A percentile compares a stretch with the other conserved stretches of the same genome.
Conservation (phyloP, 768 basidiomycete genomes). For the Antrodiella citrinella region DNA sequence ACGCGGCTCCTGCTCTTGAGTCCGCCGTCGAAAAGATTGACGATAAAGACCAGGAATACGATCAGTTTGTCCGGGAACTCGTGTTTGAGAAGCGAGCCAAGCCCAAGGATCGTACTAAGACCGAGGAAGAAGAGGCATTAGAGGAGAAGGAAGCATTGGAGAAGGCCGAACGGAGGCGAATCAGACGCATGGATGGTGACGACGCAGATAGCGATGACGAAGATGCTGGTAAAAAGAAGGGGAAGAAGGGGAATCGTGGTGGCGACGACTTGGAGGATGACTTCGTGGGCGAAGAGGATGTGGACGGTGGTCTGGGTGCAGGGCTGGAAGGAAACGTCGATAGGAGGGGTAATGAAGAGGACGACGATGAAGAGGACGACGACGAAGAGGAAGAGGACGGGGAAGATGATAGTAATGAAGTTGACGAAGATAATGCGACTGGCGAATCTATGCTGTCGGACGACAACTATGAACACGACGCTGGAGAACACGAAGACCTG, state of each 20-base stretch:
- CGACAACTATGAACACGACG: slow-evolving; percentile 32
- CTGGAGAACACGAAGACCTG: slow-evolving; percentile 32
- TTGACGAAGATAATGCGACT: slow-evolving; percentile 26
- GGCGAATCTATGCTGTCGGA: slow-evolving; percentile 28
- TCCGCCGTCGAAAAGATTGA: background rate
- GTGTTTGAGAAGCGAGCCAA: slow-evolving; percentile 91
- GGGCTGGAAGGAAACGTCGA: slow-evolving; percentile 22
- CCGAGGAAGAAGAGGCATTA: slow-evolving; percentile 86
- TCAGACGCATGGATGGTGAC: slow-evolving; percentile 81
- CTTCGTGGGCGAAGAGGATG: slow-evolving; percentile 46
- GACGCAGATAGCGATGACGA: slow-evolving; percentile 59
- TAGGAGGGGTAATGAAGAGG: slow-evolving; percentile 13
- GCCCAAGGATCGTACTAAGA: slow-evolving; percentile 92
- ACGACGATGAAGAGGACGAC: slow-evolving; percentile 28
- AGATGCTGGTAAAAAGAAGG: slow-evolving; percentile 32
- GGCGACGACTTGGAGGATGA: slow-evolving; percentile 91
- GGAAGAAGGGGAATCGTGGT: slow-evolving; percentile 31
- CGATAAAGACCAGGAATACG: slow-evolving; percentile 63
- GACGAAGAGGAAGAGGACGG: slow-evolving; percentile 23
- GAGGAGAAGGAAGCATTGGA: slow-evolving; percentile 85
- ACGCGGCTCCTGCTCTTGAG: background rate
- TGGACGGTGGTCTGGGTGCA: slow-evolving; percentile 22
- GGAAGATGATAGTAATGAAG: slow-evolving; percentile 24
- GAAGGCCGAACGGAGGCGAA: slow-evolving; percentile 71
- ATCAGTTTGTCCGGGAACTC: slow-evolving; percentile 85